Evolutionary conservation across 2,329 filamentous ascomycete genomes (phyloP), one percentile per base, ranked within the genome.

Genomic region (Didymella arachidicola): DNA sequence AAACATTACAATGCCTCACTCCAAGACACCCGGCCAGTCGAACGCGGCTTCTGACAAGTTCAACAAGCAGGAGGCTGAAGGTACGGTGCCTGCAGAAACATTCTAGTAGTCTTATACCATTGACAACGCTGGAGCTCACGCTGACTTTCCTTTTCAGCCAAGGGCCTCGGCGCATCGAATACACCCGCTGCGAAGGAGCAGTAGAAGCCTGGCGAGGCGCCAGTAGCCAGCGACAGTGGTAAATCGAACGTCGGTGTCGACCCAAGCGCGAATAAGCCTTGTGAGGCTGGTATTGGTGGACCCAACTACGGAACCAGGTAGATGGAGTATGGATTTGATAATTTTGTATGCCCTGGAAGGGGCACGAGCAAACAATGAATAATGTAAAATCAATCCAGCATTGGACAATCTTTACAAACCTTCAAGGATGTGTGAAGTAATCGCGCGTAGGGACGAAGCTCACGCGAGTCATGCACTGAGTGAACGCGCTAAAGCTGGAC

Each of bases 11-110:
- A 58, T 63, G 64, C 59, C 64, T 55, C 62, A 64, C 62, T 64
- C 57, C 57, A 66, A 65, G 53, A 65, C 64, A 48, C 57, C 62
- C 38, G 62, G 64, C 45, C 58, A 65, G 52, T 63, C 58, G 32
- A 65, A 65, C 36, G 62, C 64, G 43, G 62, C 62, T 38, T 63
- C 60, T 7, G 64, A 63, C 36, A 63, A 66, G 42, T 62, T 60
- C 58, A 61, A 65, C 56, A 63, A 65, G 56, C 54, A 60, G 18
- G 47, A 63, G 45, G 60, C 64, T 48, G 57, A 65, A 58, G 63
- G 62, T 61, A 57, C n/a, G 50, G 25, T n/a, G 12, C 27, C 32
- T 4, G n/a, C 38, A 22, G 19, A 41, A 11, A 25, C 16, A 19
- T 14, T 25, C 18, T 11, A 16, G 7, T 14, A 19, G 19, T 36